Percentiles rank a stretch among this genome's conserved stretches.
phyloP scores from a whole-genome alignment of 352 stramenopile species.

The Phytopythium aichiense region DNA sequence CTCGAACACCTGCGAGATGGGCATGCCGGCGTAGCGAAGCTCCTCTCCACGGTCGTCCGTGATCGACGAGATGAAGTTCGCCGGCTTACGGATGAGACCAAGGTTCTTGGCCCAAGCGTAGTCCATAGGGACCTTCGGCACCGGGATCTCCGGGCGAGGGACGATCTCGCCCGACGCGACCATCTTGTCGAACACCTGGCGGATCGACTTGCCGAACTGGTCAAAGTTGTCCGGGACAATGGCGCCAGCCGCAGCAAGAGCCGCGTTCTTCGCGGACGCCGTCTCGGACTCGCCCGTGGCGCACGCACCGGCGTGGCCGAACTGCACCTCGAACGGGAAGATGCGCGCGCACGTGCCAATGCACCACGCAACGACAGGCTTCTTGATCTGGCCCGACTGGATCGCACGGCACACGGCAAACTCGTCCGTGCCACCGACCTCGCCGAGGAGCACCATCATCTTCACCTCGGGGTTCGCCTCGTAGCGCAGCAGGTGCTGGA shows the following conservation, averaged over 20 bases:
- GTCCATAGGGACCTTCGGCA: constrained; percentile 96
- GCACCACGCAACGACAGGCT: constrained; percentile 97
- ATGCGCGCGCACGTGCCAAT: constrained; percentile 97
- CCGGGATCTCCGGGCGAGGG: constrained; percentile 83
- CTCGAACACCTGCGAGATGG: constrained; percentile 94
- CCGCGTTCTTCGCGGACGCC: constrained; percentile 92
- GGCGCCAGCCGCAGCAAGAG: constrained; percentile 86
- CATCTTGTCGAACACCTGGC: constrained; percentile 86
- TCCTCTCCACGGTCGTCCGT: constrained; percentile 97
- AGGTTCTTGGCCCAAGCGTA: constrained; percentile 96
- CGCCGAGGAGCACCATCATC: constrained; percentile 96
- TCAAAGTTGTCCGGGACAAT: constrained; percentile 94
- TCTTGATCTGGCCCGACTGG: constrained; percentile 92
- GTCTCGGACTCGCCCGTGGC: constrained; percentile 93
- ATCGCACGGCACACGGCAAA: constrained; percentile 94
- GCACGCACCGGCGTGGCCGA: constrained; percentile 94
- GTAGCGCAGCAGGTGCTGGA: constrained; percentile 96
- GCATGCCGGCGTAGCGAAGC: constrained; percentile 92
- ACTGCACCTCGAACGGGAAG: constrained; percentile 97
- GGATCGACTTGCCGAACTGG: constrained; percentile 92
- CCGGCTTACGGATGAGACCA: constrained; percentile 94
- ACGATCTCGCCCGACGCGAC: constrained; percentile 78
- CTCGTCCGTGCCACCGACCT: constrained; percentile 95
- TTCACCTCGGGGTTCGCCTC: constrained; percentile 94
- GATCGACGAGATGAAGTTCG: constrained; percentile 98